These are phyloP conservation scores for Tirmania nivea DNA, from an alignment of 495 filamentous ascomycete genomes.

Conservation along the genomic window DNA sequence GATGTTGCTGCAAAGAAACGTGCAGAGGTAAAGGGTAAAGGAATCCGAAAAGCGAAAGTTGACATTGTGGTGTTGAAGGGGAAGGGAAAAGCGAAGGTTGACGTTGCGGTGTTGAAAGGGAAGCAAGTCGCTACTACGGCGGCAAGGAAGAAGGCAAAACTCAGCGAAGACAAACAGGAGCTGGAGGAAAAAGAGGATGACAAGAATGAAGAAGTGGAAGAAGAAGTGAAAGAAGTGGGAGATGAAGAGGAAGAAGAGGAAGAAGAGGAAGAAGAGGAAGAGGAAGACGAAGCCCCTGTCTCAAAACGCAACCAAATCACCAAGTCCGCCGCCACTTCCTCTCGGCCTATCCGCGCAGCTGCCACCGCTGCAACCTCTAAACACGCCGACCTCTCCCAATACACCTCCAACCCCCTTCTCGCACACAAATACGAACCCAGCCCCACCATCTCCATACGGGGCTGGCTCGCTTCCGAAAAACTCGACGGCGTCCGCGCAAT, in stretches of 20 bases:
- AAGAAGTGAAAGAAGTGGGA: conserved; percentile 1
- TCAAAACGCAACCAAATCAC: not conserved
- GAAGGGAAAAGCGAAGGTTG: not conserved
- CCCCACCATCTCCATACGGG: conserved; percentile 11
- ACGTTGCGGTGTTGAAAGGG: not conserved
- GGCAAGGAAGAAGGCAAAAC: conserved; percentile 1
- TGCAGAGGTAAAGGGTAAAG: conserved; percentile 1
- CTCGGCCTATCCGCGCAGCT: not conserved
- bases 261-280: conserved; percentile 4
- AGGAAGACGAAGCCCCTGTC: conserved; percentile 1
- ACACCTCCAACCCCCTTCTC: conserved; percentile 15
- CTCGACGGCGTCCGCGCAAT: conserved; percentile 19
- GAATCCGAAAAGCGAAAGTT: not conserved
- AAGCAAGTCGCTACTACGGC: not conserved
- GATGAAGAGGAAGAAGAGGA: conserved; percentile 4
- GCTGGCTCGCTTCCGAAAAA: conserved; percentile 17
- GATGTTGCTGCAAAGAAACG: conserved; percentile 1
- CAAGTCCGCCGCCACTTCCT: not conserved
- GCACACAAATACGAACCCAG: conserved; percentile 19
- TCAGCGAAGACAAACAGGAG: not conserved
- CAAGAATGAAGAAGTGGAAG: conserved; percentile 2
- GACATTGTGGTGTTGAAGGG: not conserved
- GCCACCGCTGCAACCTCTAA: not conserved
- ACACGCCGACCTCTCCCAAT: not conserved
- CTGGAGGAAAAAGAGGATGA: not conserved